A percentile compares a stretch with the other conserved stretches of the same genome.
These are phyloP conservation scores for Phialemoniopsis sp. DNA, from an alignment of 2,329 filamentous ascomycete species.

Conservation along the genomic window DNA sequence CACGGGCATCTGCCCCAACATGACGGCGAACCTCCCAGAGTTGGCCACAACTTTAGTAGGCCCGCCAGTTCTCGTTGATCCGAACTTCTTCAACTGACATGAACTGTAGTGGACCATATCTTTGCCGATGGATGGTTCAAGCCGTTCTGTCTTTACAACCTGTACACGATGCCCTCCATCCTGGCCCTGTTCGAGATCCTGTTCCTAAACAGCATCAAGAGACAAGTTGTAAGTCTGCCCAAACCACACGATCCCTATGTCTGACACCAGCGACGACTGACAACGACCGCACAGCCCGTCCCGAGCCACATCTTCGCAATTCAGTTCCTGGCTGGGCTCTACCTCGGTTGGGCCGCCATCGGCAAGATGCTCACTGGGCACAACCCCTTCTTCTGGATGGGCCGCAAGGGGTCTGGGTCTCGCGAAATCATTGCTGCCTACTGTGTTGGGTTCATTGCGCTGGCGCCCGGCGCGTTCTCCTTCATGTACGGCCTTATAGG, in stretches of 20 bases:
- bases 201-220: constrained; percentile 49
- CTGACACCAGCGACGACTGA: too few species aligned
- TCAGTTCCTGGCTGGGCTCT: constrained; percentile 33
- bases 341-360: constrained; percentile 44
- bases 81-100: constrained; percentile 1
- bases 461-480: constrained; percentile 33
- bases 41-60: constrained; percentile 3
- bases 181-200: constrained; percentile 41
- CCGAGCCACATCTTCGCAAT: constrained; percentile 36
- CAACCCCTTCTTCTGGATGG: constrained; percentile 47
- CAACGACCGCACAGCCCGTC: constrained; percentile 30
- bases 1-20: constrained; percentile 23
- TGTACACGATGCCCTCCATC: constrained; percentile 37
- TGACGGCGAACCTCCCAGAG: background rate
- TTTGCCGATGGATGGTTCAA: constrained; percentile 44
- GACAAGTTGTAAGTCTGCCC: constrained; percentile 36
- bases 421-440: constrained; percentile 38
- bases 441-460: constrained; percentile 36
- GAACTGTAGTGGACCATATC: constrained; percentile 36
- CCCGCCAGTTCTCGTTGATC: background rate
- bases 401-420: constrained; percentile 36
- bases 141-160: constrained; percentile 39
- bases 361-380: constrained; percentile 41
- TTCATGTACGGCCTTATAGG: constrained; percentile 44
- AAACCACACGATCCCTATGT: background rate